Evolutionary conservation across 306 rosid species (phyloP).

Genomic region (Rosa persica): DNA sequence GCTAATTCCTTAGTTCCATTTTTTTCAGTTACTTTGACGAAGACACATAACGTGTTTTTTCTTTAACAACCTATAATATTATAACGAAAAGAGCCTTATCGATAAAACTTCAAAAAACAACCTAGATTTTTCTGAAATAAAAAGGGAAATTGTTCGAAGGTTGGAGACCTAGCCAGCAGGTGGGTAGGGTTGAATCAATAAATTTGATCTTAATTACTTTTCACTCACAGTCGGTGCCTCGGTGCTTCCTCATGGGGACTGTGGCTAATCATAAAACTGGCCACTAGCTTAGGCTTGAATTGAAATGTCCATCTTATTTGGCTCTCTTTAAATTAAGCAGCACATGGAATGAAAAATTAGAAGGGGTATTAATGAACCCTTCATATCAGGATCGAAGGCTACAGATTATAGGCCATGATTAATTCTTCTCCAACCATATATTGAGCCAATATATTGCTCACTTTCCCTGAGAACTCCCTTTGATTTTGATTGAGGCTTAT

Average conservation of each 20-base stretch:
- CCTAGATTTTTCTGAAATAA: background rate
- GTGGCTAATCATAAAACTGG: slow-evolving; percentile 4
- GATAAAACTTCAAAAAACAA: background rate
- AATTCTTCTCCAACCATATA: slow-evolving; percentile 4
- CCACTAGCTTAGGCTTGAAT: background rate
- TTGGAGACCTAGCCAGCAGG: background rate
- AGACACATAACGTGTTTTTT: too few relatives aligned
- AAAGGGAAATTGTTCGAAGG: background rate
- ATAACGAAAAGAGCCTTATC: too few relatives aligned
- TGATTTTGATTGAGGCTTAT: slow-evolving; percentile 16
- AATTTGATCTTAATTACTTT: background rate
- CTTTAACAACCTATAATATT: too few relatives aligned
- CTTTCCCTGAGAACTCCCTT: slow-evolving; percentile 9
- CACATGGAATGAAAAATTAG: slow-evolving; percentile 25
- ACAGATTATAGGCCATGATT: slow-evolving; percentile 3
- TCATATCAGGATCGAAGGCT: slow-evolving; percentile 1
- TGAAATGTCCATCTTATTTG: slow-evolving; percentile 14
- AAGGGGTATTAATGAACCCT: slow-evolving; percentile 18
- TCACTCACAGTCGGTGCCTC: background rate
- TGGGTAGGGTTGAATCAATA: slow-evolving; percentile 10
- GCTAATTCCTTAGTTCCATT: too few relatives aligned
- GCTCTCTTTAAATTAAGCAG: slow-evolving; percentile 15
- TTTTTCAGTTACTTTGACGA: too few relatives aligned
- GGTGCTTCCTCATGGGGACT: background rate
- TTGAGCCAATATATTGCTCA: slow-evolving; percentile 2